Evolutionary conservation across 306 rosid genomes (phyloP), one percentile per base, ranked within the genome.

Genomic region (Delonix regia): DNA sequence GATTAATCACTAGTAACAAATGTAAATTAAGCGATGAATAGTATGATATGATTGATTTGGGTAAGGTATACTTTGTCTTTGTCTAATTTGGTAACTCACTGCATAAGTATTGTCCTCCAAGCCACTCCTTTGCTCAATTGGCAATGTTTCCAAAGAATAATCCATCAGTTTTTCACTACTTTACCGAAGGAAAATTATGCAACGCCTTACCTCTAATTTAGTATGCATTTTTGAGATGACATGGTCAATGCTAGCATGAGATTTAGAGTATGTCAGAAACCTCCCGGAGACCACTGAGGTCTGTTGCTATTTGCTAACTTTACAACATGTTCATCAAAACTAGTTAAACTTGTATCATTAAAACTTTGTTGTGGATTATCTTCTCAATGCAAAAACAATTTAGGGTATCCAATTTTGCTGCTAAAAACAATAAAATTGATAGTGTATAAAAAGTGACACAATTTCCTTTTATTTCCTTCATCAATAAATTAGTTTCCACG

Each of bases 211-310:
- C 49, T n/a, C 28, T 59, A 16, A 34, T 34, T 45, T 60, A 45
- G 36, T 19, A 56, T 18, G 38, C 10, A 59, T 39, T 70, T 69
- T 21, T 9, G 41, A 47, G 30, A 33, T n/a, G 47, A n/a, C 49
- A 44, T 28, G 39, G 21, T 30, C 51, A 78, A 28, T 74, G 69
- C 44, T 42, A 22, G 27, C 49, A 14, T 44, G 53, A 19, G 70
- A 13, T 69, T 78, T 59, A 63, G 44, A 41, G 52, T 19, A 13
- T 28, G 47, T 30, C 22, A 24, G 21, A 69, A 69, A 78, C 6
- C 44, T 68, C 69, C 42, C 30, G 22, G 48, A 68, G 38, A 27
- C 60, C 34, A 56, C 61, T 56, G 27, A 78, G 70, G 59, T 68
- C 59, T 41, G 52, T 53, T 66, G 30, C 7, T 24, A 74, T 61